A percentile compares a stretch with the other conserved stretches of the same genome.
Evolutionary conservation across 2,329 filamentous ascomycete genomes (phyloP).

Genomic region (Colletotrichum horii): DNA sequence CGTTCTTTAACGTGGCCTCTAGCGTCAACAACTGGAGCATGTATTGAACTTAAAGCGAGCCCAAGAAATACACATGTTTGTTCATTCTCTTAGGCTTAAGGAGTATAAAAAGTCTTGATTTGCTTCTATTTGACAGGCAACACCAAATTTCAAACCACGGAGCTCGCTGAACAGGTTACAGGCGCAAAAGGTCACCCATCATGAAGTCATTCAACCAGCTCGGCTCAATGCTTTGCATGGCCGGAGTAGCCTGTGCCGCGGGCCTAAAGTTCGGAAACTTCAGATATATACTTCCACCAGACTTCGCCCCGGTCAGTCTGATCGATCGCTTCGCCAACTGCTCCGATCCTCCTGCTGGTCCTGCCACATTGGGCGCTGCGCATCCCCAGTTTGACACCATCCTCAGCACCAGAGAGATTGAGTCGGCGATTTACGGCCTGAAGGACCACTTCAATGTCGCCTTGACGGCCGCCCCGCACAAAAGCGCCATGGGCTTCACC

Average conservation of each 20-base stretch:
- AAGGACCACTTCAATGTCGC: conserved; percentile 41
- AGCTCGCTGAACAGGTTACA: neutral
- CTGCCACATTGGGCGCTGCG: conserved; percentile 26
- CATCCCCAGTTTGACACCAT: conserved; percentile 44
- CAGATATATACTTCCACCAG: neutral
- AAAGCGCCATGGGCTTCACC: conserved; percentile 44
- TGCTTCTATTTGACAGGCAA: fast-evolving
- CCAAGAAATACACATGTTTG: too few species aligned
- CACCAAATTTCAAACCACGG: neutral
- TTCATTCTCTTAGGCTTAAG: fast-evolving
- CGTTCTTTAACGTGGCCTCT: too few species aligned
- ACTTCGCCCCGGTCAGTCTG: conserved; percentile 37
- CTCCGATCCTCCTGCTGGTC: conserved; percentile 31
- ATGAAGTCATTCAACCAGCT: fast-evolving
- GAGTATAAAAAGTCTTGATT: neutral
- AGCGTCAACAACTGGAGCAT: too few species aligned
- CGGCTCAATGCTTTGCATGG: neutral
- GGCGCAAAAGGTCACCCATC: neutral
- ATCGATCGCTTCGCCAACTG: conserved; percentile 47
- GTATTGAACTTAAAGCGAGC: too few species aligned
- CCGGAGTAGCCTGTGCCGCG: neutral
- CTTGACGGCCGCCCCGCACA: conserved; percentile 44
- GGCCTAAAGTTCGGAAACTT: neutral
- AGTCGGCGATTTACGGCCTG: conserved; percentile 47
- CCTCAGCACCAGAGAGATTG: conserved; percentile 49